These are phyloP conservation scores for Dalbergia cochinchinensis DNA, from an alignment of 306 rosid genomes.

Conservation along the genomic window DNA sequence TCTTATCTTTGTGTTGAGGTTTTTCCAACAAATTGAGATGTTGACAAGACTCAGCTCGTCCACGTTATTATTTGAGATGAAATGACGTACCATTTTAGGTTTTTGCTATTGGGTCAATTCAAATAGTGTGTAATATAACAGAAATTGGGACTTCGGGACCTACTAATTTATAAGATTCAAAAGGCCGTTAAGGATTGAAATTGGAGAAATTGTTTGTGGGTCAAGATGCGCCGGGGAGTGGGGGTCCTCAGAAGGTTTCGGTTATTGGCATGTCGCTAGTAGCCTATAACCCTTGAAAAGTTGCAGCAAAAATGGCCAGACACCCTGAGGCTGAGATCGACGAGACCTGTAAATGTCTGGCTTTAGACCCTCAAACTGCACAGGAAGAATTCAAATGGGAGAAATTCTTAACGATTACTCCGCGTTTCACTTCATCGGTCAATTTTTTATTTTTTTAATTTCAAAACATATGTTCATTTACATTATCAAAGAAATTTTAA, in stretches of 20 bases:
- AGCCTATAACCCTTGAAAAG: not conserved
- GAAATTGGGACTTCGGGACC: slow-evolving; percentile 60
- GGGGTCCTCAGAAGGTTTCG: slow-evolving; percentile 16
- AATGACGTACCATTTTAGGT: slow-evolving; percentile 56
- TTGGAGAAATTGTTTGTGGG: slow-evolving; percentile 18
- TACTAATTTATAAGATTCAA: slow-evolving; percentile 54
- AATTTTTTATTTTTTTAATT: too few relatives aligned
- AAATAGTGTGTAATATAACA: slow-evolving; percentile 45
- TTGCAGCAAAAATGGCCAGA: slow-evolving; percentile 15
- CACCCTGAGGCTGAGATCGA: slow-evolving; percentile 27
- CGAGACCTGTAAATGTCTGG: slow-evolving; percentile 1
- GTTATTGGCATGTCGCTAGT: not conserved
- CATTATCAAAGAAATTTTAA: too few relatives aligned
- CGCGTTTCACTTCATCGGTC: too few relatives aligned
- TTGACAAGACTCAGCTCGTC: slow-evolving; percentile 54
- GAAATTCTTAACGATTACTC: not conserved
- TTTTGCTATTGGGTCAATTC: slow-evolving; percentile 49
- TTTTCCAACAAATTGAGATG: slow-evolving; percentile 45
- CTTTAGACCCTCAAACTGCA: slow-evolving; percentile 13
- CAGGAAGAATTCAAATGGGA: not conserved
- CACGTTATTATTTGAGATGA: slow-evolving; percentile 46
- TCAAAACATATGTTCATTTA: too few relatives aligned
- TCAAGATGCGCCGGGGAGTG: not conserved
- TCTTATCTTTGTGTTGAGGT: slow-evolving; percentile 40
- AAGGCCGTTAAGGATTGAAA: slow-evolving; percentile 2